Evolutionary conservation across 2,329 filamentous ascomycete genomes (phyloP).

Genomic region (Colletotrichum falcatum): DNA sequence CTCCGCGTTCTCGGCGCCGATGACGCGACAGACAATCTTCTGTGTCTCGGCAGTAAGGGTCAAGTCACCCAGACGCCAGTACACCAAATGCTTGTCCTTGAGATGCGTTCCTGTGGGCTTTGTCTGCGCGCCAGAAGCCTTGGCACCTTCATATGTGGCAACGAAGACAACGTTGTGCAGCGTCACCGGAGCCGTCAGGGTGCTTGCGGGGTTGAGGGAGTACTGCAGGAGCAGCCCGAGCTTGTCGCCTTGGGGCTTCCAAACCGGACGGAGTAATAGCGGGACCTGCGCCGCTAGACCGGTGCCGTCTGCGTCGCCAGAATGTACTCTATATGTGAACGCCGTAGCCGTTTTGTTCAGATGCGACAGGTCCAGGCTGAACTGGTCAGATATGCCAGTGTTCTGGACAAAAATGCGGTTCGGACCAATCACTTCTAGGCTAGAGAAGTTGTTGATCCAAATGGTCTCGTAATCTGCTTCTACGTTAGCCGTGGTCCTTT

Average conservation of each 20-base stretch:
- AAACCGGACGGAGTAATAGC: conserved; percentile 78
- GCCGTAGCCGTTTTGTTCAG: conserved; percentile 81
- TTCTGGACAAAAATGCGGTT: conserved; percentile 92
- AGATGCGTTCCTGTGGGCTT: conserved; percentile 85
- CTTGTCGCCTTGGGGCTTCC: conserved; percentile 88
- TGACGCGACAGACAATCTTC: conserved; percentile 86
- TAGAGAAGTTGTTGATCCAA: conserved; percentile 86
- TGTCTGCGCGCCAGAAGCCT: conserved; percentile 76
- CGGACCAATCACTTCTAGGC: conserved; percentile 91
- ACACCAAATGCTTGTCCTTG: conserved; percentile 80
- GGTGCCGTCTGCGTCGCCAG: conserved; percentile 67
- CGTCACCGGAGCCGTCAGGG: conserved; percentile 55
- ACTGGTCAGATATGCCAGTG: conserved; percentile 79
- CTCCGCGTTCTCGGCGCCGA: conserved; percentile 75
- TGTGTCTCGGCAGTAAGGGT: conserved; percentile 73
- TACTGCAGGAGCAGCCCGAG: conserved; percentile 90
- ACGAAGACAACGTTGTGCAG: conserved; percentile 81
- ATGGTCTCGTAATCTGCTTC: conserved; percentile 72
- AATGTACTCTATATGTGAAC: conserved; percentile 92
- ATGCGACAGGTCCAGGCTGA: conserved; percentile 78
- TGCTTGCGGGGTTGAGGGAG: conserved; percentile 79
- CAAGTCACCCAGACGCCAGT: conserved; percentile 84
- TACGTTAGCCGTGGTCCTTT: conserved; percentile 8
- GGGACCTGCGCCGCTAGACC: conserved; percentile 71
- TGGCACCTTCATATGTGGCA: conserved; percentile 75